Percentiles rank a stretch among this genome's conserved stretches.
Evolutionary conservation across 345 rosid species (phyloP).

Genomic region (Gynandropsis gynandra): DNA sequence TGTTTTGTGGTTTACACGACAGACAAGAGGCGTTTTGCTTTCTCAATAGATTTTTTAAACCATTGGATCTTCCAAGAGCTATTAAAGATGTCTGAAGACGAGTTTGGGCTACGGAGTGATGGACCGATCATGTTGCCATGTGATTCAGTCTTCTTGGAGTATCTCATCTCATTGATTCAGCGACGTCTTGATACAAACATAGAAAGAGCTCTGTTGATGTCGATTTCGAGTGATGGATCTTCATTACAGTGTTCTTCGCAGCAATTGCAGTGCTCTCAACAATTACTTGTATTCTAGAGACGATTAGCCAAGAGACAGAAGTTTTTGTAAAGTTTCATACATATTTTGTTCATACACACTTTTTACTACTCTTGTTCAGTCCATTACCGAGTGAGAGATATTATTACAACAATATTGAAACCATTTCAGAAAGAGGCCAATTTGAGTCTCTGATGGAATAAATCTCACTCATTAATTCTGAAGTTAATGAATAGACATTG

Average conservation of each 20-base stretch:
- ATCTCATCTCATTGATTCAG: slow-evolving; percentile 19
- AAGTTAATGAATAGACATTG: no score
- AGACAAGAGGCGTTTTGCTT: slow-evolving; percentile 19
- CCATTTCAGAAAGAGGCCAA: no score
- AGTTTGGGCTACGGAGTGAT: slow-evolving; percentile 22
- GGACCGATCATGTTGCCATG: slow-evolving; percentile 34
- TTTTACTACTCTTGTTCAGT: no score
- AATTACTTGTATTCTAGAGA: slow-evolving; percentile 18
- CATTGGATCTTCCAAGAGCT: slow-evolving; percentile 28
- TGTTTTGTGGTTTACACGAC: slow-evolving; percentile 35
- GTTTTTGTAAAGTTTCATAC: neutral
- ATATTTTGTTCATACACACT: neutral
- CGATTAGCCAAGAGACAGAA: neutral
- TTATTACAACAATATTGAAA: no score
- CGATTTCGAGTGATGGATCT: slow-evolving; percentile 16
- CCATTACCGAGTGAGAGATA: no score
- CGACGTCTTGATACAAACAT: slow-evolving; percentile 23
- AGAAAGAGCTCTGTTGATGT: slow-evolving; percentile 27
- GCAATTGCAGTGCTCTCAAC: slow-evolving; percentile 16
- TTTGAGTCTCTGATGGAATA: no score
- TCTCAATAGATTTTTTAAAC: slow-evolving; percentile 22
- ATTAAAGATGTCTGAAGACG: slow-evolving; percentile 35
- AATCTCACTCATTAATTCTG: no score
- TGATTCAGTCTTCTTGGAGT: slow-evolving; percentile 23
- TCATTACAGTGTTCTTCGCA: slow-evolving; percentile 13